Evolutionary conservation across 306 rosid species (phyloP), one percentile per base, ranked within the genome.

Genomic region (Rosa rugosa): DNA sequence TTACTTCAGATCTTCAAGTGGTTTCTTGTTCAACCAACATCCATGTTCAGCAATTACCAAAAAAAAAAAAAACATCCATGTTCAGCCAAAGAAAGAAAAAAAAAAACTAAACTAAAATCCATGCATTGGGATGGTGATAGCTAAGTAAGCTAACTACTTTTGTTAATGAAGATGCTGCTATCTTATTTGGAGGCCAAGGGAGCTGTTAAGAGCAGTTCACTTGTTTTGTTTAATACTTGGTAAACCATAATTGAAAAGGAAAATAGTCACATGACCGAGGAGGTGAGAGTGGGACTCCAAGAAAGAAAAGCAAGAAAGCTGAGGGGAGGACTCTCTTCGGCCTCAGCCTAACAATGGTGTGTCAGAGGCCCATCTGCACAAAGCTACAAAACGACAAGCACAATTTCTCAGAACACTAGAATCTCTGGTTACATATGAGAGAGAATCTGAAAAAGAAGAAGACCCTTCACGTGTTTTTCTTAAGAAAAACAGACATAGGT

Each of bases 341-440:
- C n/a, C 68, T 63, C 42, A 27, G 68, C 71, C 36, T 62, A 77
- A 71, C 66, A 31, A 16, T 45, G 45, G 45, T 36, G 38, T 71
- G 82, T 57, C 85, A 46, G 85, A 65, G 4, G 47, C 7, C n/a
- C 75, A 69, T 80, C 46, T 66, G 72, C 76, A 45, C 75, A 73
- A 67, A 67, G 78, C 68, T 38, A 41, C 34, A 57, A 54, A 77
- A 57, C 34, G 76, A 78, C 85, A 59, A 57, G 42, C 70, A 65
- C 79, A 38, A 27, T 71, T 77, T 53, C 69, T 31, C 20, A 31
- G 50, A 54, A 31, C 25, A 23, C 27, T 9, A 16, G 54, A 56
- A 42, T 59, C 54, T 41, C 68, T 56, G 68, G 77, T 56, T 69
- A 75, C 69, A 23, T 8, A 42, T 59, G 42, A 56, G 56, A 40